Percentiles rank a stretch among this genome's conserved stretches.
These are phyloP conservation scores for Claviceps humidiphila DNA, from an alignment of 2,329 filamentous ascomycete species.

Conservation along the genomic window DNA sequence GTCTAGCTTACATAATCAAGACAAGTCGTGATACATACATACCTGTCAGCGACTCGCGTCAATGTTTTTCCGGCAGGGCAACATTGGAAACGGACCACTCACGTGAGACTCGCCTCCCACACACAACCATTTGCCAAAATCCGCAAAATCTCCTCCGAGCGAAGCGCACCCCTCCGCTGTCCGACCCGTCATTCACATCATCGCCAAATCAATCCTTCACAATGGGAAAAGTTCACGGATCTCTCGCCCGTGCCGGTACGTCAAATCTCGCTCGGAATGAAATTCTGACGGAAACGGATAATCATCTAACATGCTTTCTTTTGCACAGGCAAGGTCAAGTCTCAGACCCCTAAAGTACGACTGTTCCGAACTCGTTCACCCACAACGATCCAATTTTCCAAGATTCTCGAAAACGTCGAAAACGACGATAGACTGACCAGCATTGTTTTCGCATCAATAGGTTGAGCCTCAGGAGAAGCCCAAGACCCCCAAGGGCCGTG, in stretches of 20 bases:
- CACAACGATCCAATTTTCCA: background rate
- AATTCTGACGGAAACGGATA: background rate
- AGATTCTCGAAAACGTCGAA: background rate
- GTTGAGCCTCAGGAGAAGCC: constrained; percentile 89
- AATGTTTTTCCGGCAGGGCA: constrained; percentile 23
- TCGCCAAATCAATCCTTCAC: constrained; percentile 30
- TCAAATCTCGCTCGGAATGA: background rate
- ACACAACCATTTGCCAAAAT: constrained; percentile 27
- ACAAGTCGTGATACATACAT: background rate
- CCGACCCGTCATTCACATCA: constrained; percentile 22
- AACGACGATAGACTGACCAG: constrained; percentile 19
- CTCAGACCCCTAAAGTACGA: constrained; percentile 79
- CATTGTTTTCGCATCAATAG: constrained; percentile 26
- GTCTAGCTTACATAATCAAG: constrained; percentile 1
- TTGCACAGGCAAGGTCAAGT: constrained; percentile 93
- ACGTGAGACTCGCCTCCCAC: constrained; percentile 23
- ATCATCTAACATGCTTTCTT: constrained; percentile 21
- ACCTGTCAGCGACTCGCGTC: background rate
- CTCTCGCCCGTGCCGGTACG: constrained; percentile 69
- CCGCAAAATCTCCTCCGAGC: constrained; percentile 19
- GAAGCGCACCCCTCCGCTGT: constrained; percentile 10
- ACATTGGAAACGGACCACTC: constrained; percentile 13
- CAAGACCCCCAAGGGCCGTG: constrained; percentile 93
- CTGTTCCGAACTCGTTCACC: constrained; percentile 5
- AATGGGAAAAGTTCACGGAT: constrained; percentile 92